A percentile compares a stretch with the other conserved stretches of the same genome.
phyloP scores from a whole-genome alignment of 306 rosid genomes.

The Gynostemma pentaphyllum region DNA sequence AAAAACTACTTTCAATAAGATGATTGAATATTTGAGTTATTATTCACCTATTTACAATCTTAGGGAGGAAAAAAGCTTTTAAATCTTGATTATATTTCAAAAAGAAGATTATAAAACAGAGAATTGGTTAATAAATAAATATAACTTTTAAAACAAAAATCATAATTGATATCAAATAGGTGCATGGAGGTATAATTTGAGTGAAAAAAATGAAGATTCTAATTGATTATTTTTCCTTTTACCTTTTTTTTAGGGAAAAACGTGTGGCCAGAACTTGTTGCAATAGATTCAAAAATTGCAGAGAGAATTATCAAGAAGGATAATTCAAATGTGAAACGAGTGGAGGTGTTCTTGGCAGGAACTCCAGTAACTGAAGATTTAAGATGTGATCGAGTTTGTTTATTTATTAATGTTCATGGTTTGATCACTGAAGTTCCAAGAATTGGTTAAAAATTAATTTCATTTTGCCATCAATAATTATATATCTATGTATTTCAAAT shows the following conservation, averaged over 20 bases:
- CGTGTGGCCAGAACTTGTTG: constrained; percentile 1
- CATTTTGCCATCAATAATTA: neutral
- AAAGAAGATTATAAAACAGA: too few species aligned
- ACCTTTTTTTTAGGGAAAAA: neutral
- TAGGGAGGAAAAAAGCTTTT: too few species aligned
- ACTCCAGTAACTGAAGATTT: neutral
- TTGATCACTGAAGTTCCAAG: neutral
- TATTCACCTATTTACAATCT: too few species aligned
- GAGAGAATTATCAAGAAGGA: neutral
- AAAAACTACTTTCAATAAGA: too few species aligned
- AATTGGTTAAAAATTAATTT: neutral
- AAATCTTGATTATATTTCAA: too few species aligned
- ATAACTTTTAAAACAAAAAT: too few species aligned
- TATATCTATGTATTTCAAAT: neutral
- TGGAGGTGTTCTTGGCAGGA: neutral
- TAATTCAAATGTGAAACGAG: neutral
- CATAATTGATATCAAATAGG: too few species aligned
- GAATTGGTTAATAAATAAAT: too few species aligned
- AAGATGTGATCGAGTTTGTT: neutral
- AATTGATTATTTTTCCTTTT: neutral
- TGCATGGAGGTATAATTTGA: too few species aligned
- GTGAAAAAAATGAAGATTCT: too few species aligned
- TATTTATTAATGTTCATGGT: neutral
- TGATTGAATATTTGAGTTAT: too few species aligned
- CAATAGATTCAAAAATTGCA: neutral